Evolutionary conservation across 2,329 filamentous ascomycete genomes (phyloP), one percentile per base, ranked within the genome.

Genomic region (Hypoxylon sp.): DNA sequence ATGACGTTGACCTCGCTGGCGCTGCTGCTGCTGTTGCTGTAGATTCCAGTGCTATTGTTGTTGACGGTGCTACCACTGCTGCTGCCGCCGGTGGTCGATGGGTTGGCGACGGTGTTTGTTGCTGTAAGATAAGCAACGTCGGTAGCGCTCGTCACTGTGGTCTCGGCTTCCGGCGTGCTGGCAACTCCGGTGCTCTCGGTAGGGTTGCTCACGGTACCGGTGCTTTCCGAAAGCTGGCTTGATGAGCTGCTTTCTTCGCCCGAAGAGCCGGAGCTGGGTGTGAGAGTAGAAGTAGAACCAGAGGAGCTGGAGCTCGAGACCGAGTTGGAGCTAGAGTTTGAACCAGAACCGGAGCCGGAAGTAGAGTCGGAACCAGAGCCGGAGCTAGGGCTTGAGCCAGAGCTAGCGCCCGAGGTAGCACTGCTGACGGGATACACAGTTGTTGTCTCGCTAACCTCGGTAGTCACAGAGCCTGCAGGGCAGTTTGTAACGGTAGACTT

Each of bases 371-470:
- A n/a, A n/a, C n/a, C n/a, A n/a, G n/a, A n/a, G n/a, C n/a, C n/a
- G n/a, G n/a, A n/a, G n/a, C n/a, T n/a, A n/a, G n/a, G n/a, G n/a
- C n/a, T n/a, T n/a, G n/a, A n/a, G n/a, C n/a, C n/a, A 31, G 52
- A 37, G 31, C 23, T 55, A 7, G 57, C 31, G 53, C 51, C 49
- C 11, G 23, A 5, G 37, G 15, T 44, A 19, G 25, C 26, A 19
- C 32, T 47, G 12, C 19, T 51, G 12, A 68, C 57, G n/a, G 69
- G 68, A 58, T 59, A 68, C 31, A 69, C 59, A 9, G 69, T 71
- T 3, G 67, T 71, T 19, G 65, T 67, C 36, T 68, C 40, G 31
- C 59, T 49, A 31, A 69, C 62, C 13, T 67, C 56, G 17, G 64
- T 70, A 3, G 65, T 64, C 25, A 70, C 61, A 11, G 57, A 55